Evolutionary conservation across 805 yeast genomes (phyloP), one percentile per base, ranked within the genome.

Genomic region (Myxozyma vanderwaltii): DNA sequence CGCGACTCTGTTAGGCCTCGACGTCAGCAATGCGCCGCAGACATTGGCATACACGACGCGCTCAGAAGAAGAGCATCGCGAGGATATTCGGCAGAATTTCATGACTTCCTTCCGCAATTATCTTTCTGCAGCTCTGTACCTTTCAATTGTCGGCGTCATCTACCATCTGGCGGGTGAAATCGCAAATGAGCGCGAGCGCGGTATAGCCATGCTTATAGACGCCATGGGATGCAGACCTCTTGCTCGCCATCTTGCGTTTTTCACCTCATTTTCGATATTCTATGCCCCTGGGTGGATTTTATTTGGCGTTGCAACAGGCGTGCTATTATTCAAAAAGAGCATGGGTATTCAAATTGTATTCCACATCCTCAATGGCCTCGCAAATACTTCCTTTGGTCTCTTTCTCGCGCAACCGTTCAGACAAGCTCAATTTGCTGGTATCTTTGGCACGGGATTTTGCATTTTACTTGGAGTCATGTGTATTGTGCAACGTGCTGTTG

Each of bases 141-240:
- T 72, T 1, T 63, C 69, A 27, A 68, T 73, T 70, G 66, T 73
- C 50, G 76, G 76, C 33, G 73, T 71, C 15, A 63, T 72, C 17
- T 73, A 73, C 56, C 76, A 73, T 23, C 58, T 73, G 7, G 58
- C 73, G 3, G 75, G 76, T 4, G 56, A 56, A 19, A 67, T 72
- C 1, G 73, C 74, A 17, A 56, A 54, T 40, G 76, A 73, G 40
- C 63, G 75, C 17, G 75, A 73, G 48, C 38, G 46, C 8, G 76
- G 75, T 0, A 61, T 73, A 40, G 46, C 75, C 3, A 55, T 63
- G 4, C 58, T 73, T 19, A 59, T 73, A n/a, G 64, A 70, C 5
- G 55, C 66, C 31, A 73, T 73, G 76, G 76, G 75, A 1, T 68
- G 70, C 24, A 36, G 58, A 8, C 59, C 62, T 24, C 21, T 54